A percentile compares a stretch with the other conserved stretches of the same genome.
Evolutionary conservation across 1,284 basidiomycete genomes (phyloP).

Genomic region (Ceratorhiza oryzae-sativae): DNA sequence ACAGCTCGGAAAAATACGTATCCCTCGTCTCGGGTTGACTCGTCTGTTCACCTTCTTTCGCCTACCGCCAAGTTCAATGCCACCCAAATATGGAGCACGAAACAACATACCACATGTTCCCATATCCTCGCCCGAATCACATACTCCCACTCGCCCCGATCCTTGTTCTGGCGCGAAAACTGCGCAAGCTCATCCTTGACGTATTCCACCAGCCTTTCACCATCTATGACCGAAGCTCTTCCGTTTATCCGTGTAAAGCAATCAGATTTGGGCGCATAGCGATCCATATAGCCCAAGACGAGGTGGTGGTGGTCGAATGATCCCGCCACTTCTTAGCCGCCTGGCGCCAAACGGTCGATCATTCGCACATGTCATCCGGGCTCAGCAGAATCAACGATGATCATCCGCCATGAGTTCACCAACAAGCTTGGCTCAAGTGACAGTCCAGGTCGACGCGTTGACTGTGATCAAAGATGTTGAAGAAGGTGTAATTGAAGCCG

Average conservation of each 20-base stretch:
- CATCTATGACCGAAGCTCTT: background rate
- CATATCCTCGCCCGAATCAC: constrained; percentile 72
- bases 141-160: constrained; percentile 69
- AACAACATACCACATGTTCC: constrained; percentile 65
- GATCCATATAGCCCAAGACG: constrained; percentile 18
- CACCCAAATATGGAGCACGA: background rate
- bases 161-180: constrained; percentile 64
- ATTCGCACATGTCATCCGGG: background rate
- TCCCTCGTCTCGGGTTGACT: constrained; percentile 58
- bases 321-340: background rate
- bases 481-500: constrained; percentile 8
- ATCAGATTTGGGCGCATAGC: constrained; percentile 26
- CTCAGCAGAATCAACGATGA: constrained; percentile 3
- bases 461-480: background rate
- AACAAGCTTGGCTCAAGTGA: constrained; percentile 22
- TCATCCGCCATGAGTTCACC: constrained; percentile 9
- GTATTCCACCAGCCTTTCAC: background rate
- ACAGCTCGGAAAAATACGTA: constrained; percentile 67
- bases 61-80: background rate
- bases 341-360: background rate
- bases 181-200: constrained; percentile 1
- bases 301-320: constrained; percentile 7
- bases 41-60: constrained; percentile 66
- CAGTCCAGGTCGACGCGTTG: constrained; percentile 13
- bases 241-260: background rate